phyloP scores from a whole-genome alignment of 257 asterid species.

The Ilex aquifolium region DNA sequence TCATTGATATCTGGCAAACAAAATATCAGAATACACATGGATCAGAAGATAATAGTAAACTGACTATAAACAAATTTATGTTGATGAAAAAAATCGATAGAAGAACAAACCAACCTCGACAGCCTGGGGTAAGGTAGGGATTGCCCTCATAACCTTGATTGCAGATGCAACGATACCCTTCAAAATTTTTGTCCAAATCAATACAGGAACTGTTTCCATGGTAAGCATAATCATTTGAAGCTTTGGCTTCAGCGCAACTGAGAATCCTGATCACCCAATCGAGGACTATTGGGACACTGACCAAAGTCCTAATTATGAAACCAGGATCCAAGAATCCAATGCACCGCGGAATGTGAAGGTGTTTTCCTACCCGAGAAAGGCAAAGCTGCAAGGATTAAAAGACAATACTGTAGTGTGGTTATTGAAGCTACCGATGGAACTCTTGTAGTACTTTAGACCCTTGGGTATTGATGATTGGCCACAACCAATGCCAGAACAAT shows the following conservation, averaged over 20 bases:
- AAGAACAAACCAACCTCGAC: constrained; percentile 13
- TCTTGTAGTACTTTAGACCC: neutral
- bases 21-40: too few species aligned
- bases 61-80: too few species aligned
- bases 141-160: constrained; percentile 24
- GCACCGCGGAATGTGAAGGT: constrained; percentile 1
- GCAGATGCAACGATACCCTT: constrained; percentile 33
- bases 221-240: constrained; percentile 16
- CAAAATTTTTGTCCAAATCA: constrained; percentile 24
- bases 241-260: constrained; percentile 24
- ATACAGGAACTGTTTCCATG: constrained; percentile 19
- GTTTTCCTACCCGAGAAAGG: constrained; percentile 3
- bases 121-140: constrained; percentile 23
- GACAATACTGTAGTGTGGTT: neutral
- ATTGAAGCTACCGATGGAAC: neutral
- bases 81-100: too few species aligned
- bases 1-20: too few species aligned
- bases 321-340: neutral
- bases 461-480: neutral
- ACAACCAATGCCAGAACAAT: neutral
- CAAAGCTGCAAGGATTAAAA: constrained; percentile 10
- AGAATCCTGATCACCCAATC: constrained; percentile 55
- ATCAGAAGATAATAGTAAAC: too few species aligned
- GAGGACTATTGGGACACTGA: constrained; percentile 23
- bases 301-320: constrained; percentile 10